phyloP scores from a whole-genome alignment of 2,329 filamentous ascomycete genomes.

The Botrytis fabae region DNA sequence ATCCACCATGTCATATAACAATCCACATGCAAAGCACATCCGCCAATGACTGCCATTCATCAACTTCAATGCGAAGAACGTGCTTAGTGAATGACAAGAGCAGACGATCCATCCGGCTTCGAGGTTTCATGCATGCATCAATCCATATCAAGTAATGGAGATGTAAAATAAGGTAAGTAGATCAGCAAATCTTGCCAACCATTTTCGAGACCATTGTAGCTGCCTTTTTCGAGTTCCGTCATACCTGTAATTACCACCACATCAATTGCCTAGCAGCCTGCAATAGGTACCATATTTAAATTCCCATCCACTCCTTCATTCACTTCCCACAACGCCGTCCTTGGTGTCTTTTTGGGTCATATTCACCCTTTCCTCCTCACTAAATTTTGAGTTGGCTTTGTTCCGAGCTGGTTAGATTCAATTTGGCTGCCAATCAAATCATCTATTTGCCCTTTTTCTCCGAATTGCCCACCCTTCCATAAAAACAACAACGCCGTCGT shows the following conservation, averaged over 20 bases:
- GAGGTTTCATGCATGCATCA: neutral
- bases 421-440: neutral
- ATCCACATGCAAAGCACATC: neutral
- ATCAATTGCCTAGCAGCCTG: neutral
- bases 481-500: neutral
- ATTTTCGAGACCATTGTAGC: neutral
- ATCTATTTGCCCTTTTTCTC: neutral
- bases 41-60: neutral
- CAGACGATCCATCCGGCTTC: neutral
- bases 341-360: neutral
- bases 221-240: neutral
- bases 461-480: neutral
- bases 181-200: conserved; percentile 8
- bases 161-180: neutral
- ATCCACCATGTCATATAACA: neutral
- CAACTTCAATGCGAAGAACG: neutral
- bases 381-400: neutral
- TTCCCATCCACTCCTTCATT: neutral
- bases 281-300: neutral
- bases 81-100: neutral
- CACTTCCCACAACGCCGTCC: neutral
- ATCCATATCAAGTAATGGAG: conserved; percentile 1
- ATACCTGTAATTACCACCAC: neutral
- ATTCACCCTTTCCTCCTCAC: neutral
- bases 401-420: neutral